Conservation (phyloP, 768 basidiomycete species). For the Exidia glandulosa region DNA sequence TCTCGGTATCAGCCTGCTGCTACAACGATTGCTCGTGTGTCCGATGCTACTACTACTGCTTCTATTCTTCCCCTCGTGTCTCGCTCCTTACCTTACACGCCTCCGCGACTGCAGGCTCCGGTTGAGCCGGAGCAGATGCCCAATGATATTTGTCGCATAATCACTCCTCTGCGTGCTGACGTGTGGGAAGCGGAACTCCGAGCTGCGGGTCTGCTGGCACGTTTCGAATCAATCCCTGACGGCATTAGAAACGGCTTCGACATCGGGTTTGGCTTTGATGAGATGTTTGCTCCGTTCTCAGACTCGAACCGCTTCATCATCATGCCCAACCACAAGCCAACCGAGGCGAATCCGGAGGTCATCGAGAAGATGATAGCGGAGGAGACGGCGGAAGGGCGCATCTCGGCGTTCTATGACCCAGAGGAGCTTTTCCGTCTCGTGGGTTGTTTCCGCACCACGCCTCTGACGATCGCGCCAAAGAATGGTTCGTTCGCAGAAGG, state of each 20-base stretch:
- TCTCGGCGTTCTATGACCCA: conserved; percentile 1
- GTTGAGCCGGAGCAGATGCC: background rate
- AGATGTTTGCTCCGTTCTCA: background rate
- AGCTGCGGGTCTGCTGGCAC: background rate
- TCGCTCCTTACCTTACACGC: background rate
- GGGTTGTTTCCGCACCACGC: conserved; percentile 19
- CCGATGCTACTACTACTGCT: too few species aligned
- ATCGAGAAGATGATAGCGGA: background rate
- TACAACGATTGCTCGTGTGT: too few species aligned
- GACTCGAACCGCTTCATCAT: background rate
- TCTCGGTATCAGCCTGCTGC: too few species aligned
- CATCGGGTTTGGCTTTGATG: background rate
- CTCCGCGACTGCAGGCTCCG: too few species aligned
- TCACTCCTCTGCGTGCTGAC: background rate
- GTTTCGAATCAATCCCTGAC: background rate
- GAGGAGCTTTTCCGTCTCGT: conserved; percentile 15
- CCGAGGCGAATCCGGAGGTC: background rate
- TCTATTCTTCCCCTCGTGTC: too few species aligned
- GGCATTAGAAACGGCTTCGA: background rate
- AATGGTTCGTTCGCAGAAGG: background rate
- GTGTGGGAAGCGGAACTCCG: background rate
- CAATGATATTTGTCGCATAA: background rate
- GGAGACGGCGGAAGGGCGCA: background rate
- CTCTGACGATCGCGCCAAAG: conserved; percentile 19
- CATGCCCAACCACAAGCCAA: background rate